Evolutionary conservation across 495 filamentous ascomycete genomes (phyloP).

Genomic region (Podospora pseudoanserina): DNA sequence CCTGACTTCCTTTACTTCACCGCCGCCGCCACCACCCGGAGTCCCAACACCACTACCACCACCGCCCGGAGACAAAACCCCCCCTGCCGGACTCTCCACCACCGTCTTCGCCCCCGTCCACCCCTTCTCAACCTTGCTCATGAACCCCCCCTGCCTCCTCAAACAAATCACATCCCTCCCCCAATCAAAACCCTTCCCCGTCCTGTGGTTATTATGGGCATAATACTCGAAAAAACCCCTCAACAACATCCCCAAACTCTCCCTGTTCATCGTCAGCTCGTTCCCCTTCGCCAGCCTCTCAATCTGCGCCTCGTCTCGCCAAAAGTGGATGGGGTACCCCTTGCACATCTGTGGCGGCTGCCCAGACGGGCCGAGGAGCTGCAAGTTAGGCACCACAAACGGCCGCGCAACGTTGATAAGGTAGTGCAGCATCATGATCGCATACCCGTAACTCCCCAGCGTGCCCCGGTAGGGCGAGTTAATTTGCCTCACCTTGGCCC

Average conservation of each 20-base stretch:
- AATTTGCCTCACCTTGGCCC: slow-evolving; percentile 76
- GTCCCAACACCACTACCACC: background rate
- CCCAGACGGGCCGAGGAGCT: slow-evolving; percentile 49
- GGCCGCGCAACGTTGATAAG: slow-evolving; percentile 73
- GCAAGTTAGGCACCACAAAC: slow-evolving; percentile 76
- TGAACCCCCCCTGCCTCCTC: slow-evolving; percentile 62
- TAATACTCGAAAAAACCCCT: slow-evolving; percentile 82
- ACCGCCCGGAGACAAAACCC: background rate
- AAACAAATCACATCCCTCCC: slow-evolving; percentile 65
- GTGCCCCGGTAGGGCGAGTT: slow-evolving; percentile 80
- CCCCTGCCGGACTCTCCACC: slow-evolving; percentile 17
- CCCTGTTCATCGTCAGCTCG: slow-evolving; percentile 55
- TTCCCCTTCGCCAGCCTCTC: slow-evolving; percentile 46
- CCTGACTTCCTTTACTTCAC: slow-evolving; percentile 55
- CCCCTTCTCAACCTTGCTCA: slow-evolving; percentile 67
- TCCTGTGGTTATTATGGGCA: slow-evolving; percentile 49
- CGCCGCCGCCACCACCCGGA: slow-evolving; percentile 1
- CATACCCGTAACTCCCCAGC: slow-evolving; percentile 80
- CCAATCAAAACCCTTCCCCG: slow-evolving; percentile 63
- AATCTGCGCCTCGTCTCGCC: slow-evolving; percentile 64
- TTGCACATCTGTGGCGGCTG: slow-evolving; percentile 44
- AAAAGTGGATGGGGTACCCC: slow-evolving; percentile 62
- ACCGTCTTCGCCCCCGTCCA: slow-evolving; percentile 70
- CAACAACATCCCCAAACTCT: slow-evolving; percentile 62
- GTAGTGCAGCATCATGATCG: slow-evolving; percentile 91